Evolutionary conservation across 345 rosid species (phyloP).

Genomic region (Tarenaya hassleriana): DNA sequence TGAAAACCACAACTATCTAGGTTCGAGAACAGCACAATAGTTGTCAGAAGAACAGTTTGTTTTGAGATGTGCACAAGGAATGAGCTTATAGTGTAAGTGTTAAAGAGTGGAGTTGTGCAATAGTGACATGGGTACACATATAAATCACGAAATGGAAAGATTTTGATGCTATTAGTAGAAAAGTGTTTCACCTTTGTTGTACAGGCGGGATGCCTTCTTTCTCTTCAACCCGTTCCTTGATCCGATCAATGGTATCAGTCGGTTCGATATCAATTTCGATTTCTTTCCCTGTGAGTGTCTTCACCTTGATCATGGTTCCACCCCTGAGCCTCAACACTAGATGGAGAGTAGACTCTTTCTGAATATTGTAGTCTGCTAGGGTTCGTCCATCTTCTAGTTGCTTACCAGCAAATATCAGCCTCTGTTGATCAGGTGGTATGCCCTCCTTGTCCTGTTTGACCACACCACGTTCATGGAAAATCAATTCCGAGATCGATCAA

Average conservation of each 20-base stretch:
- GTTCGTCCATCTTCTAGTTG: constrained; percentile 95
- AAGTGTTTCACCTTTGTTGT: constrained; percentile 61
- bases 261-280: constrained; percentile 97
- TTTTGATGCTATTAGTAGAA: not conserved
- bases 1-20: too few relatives aligned
- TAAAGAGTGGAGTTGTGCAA: not conserved
- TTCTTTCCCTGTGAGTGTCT: constrained; percentile 90
- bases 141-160: not conserved
- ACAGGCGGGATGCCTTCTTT: constrained; percentile 97
- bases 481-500: not conserved
- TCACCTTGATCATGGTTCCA: constrained; percentile 95
- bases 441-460: constrained; percentile 78
- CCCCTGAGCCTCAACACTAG: constrained; percentile 89
- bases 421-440: constrained; percentile 89
- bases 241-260: constrained; percentile 80
- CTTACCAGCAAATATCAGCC: constrained; percentile 88
- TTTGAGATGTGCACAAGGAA: too few relatives aligned
- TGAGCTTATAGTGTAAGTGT: too few relatives aligned
- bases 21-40: too few relatives aligned
- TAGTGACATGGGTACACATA: not conserved
- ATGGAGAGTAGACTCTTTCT: constrained; percentile 90
- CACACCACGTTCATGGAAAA: not conserved
- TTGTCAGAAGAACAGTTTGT: too few relatives aligned
- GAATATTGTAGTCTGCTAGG: constrained; percentile 80
- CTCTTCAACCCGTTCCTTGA: constrained; percentile 92